A percentile compares a stretch with the other conserved stretches of the same genome.
These are phyloP conservation scores for Russula dissimulans DNA, from an alignment of 768 basidiomycete species.

Conservation along the genomic window DNA sequence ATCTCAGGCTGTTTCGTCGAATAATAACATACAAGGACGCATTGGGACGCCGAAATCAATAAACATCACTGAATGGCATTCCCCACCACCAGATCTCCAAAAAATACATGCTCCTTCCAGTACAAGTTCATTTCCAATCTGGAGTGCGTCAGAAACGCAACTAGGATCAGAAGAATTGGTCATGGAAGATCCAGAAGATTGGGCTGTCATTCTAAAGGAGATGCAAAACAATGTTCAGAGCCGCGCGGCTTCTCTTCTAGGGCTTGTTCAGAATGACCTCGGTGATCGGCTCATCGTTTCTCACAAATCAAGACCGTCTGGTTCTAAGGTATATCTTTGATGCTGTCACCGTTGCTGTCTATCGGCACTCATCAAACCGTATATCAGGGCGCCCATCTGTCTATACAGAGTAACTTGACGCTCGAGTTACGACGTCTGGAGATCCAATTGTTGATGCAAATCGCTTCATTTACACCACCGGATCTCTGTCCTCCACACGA, in stretches of 20 bases:
- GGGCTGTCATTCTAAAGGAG: slow-evolving; percentile 4
- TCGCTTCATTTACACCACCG: not conserved
- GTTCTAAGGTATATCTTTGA: not conserved
- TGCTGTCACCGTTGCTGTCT: not conserved
- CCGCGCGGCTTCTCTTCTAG: slow-evolving; percentile 2
- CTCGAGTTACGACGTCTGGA: slow-evolving; percentile 13
- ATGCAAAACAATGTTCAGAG: slow-evolving; percentile 10
- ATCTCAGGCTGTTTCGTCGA: not conserved
- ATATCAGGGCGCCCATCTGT: not conserved
- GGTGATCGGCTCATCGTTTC: not conserved
- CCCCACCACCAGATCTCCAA: not conserved
- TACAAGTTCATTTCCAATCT: not conserved
- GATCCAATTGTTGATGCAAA: slow-evolving; percentile 5
- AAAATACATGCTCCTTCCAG: not conserved
- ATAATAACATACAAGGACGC: not conserved
- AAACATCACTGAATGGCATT: not conserved
- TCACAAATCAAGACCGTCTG: not conserved
- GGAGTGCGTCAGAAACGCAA: not conserved
- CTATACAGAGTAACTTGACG: not conserved
- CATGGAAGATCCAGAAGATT: slow-evolving; percentile 2
- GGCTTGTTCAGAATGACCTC: not conserved
- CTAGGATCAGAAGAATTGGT: slow-evolving; percentile 4
- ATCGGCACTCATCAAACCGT: not conserved
- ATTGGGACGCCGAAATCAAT: not conserved
- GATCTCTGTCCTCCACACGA: slow-evolving; percentile 12